Base-by-base conservation (phyloP, 305 asterid genomes). In the Solanum aculeatissimum region DNA sequence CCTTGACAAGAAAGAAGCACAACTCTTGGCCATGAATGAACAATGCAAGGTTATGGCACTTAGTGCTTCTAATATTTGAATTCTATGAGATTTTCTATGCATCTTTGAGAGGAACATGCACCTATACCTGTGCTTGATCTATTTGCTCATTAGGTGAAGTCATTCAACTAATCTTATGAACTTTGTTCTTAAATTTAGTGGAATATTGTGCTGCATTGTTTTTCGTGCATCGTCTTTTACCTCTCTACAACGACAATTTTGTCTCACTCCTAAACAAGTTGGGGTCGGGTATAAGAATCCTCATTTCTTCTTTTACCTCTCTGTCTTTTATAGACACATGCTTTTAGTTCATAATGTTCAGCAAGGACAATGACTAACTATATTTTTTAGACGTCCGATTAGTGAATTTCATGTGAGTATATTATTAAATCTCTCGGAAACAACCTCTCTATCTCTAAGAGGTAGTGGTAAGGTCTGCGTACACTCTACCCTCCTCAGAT, bases 1-100 rank as follows among this genome's bases (percentile, higher is more conserved):
- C 45, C 97, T 95, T 81, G 99, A 95, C 94, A 92, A 95, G 91
- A 97, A 97, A 90, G 99, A 97, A 85, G 99, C 99, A 84, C 99
- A 97, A 86, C 98, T 97, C n/a, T 86, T 92, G 81, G 99, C 99
- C 89, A 93, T 97, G 99, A 97, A 93, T 54, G 99, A 95, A 90
- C 98, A 97, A 88, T 96, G 98, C 93, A 96, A 96, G 91, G 91
- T 95, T 79, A 93, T 96, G 97, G 99, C 98, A 21, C 91, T 96
- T 58, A 91, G 87, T 84, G 91, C 94, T 82, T 91, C 92, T 85
- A 90, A 62, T 92, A 88, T 86, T 88, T 83, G 35, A 25, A 23
- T 84, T 62, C 87, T 23, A 6, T 65, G 15, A 42, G 19, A 78
- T 71, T 58, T 83, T 77, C 55, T 65, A 29, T 81, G 57, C 77